phyloP scores from a whole-genome alignment of 352 stramenopile genomes.

The Pythium sp. region DNA sequence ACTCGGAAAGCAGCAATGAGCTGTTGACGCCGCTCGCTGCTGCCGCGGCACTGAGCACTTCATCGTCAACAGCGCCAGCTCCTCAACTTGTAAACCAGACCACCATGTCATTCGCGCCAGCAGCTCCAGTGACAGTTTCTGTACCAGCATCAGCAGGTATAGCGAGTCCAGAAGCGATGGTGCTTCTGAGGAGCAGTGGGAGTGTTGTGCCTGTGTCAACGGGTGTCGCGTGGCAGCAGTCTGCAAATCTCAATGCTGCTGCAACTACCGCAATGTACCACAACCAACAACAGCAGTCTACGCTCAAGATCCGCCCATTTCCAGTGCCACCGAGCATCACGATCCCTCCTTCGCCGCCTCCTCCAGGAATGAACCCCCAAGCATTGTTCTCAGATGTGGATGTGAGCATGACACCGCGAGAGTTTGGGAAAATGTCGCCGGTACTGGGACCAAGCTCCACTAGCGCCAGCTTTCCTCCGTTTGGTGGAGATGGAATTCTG shows the following conservation, averaged over 20 bases:
- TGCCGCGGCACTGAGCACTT: neutral
- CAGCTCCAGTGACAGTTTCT: too few species aligned
- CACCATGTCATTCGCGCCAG: too few species aligned
- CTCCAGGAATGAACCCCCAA: neutral
- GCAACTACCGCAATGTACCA: neutral
- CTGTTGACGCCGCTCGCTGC: neutral
- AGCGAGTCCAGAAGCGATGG: neutral
- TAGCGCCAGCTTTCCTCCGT: neutral
- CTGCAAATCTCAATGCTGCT: too few species aligned
- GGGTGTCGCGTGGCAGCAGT: neutral
- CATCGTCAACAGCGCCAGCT: neutral
- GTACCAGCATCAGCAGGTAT: too few species aligned
- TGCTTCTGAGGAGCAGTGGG: neutral
- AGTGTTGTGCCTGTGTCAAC: neutral
- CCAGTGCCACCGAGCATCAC: conserved; percentile 2
- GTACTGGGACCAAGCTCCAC: neutral
- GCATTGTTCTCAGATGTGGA: neutral
- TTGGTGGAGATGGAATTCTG: neutral
- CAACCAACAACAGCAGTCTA: neutral
- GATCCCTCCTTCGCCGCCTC: too few species aligned
- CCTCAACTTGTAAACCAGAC: too few species aligned
- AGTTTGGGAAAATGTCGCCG: neutral
- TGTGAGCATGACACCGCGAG: conserved; percentile 5
- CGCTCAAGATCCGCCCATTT: conserved; percentile 3
- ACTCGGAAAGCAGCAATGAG: neutral